Evolutionary conservation across 2,329 filamentous ascomycete genomes (phyloP).

Genomic region (Trichophyton rubrum): DNA sequence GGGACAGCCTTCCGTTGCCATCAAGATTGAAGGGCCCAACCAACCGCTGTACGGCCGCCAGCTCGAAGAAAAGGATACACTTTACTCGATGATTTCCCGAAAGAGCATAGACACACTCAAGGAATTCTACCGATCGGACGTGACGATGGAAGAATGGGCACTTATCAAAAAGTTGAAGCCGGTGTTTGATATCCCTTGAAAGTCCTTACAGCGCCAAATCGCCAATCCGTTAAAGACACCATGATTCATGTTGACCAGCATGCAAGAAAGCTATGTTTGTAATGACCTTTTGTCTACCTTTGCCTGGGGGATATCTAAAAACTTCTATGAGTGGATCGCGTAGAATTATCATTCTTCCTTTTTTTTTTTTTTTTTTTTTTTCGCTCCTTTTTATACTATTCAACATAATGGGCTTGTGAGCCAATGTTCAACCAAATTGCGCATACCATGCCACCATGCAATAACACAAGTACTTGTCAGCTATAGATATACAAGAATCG

Average conservation of each 20-base stretch:
- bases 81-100: constrained; percentile 81
- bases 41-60: constrained; percentile 93
- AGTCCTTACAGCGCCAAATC: not conserved
- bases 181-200: constrained; percentile 71
- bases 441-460: too few species aligned
- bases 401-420: too few species aligned
- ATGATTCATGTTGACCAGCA: not conserved
- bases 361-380: not conserved
- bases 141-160: constrained; percentile 85
- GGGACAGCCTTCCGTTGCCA: constrained; percentile 88
- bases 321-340: not conserved
- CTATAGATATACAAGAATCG: not conserved
- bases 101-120: constrained; percentile 89
- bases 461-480: too few species aligned
- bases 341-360: not conserved
- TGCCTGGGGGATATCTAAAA: not conserved
- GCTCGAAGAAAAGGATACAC: constrained; percentile 74
- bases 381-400: too few species aligned
- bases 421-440: too few species aligned
- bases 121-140: constrained; percentile 82
- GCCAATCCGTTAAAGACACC: not conserved
- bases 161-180: constrained; percentile 93
- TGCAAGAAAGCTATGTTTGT: not conserved
- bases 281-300: not conserved
- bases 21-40: constrained; percentile 91